These are phyloP conservation scores for Apiotrichum mycotoxinovorans DNA, from an alignment of 1,284 basidiomycete species.

Conservation along the genomic window DNA sequence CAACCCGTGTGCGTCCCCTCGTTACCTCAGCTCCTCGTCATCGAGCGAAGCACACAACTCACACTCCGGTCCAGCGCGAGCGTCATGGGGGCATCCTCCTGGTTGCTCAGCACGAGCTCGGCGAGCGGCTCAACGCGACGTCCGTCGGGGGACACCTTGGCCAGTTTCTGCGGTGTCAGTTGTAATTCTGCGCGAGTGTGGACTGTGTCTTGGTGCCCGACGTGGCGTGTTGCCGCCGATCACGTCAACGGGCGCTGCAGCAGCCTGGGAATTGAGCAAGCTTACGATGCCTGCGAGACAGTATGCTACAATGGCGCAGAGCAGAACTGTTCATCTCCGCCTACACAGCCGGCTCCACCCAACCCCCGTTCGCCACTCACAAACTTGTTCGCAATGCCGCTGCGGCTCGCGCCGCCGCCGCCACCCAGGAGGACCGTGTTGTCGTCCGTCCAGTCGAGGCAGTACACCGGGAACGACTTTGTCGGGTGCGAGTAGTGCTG, in stretches of 20 bases:
- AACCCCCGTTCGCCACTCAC: slow-evolving; percentile 53
- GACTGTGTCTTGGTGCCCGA: no score
- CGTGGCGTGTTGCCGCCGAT: no score
- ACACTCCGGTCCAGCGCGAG: slow-evolving; percentile 70
- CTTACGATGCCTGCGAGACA: no score
- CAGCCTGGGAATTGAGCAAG: no score
- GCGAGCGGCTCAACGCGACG: slow-evolving; percentile 60
- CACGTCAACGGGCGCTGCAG: no score
- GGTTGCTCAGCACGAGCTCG: slow-evolving; percentile 70
- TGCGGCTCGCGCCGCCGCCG: slow-evolving; percentile 74
- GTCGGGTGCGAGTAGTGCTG: slow-evolving; percentile 72
- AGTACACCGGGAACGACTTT: slow-evolving; percentile 78
- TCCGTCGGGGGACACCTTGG: slow-evolving; percentile 59
- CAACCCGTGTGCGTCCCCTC: not conserved
- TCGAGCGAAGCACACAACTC: slow-evolving; percentile 12
- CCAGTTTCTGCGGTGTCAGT: slow-evolving; percentile 50
- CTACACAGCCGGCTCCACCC: not conserved
- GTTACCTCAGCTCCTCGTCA: not conserved
- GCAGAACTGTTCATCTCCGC: no score
- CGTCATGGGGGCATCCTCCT: slow-evolving; percentile 91
- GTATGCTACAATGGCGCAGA: no score
- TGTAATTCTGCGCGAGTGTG: not conserved
- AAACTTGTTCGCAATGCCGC: slow-evolving; percentile 87
- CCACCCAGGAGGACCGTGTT: slow-evolving; percentile 79
- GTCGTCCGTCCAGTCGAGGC: slow-evolving; percentile 72